phyloP scores from a whole-genome alignment of 192 early-diverging fungal genomes.

The Backusella morwellensis region DNA sequence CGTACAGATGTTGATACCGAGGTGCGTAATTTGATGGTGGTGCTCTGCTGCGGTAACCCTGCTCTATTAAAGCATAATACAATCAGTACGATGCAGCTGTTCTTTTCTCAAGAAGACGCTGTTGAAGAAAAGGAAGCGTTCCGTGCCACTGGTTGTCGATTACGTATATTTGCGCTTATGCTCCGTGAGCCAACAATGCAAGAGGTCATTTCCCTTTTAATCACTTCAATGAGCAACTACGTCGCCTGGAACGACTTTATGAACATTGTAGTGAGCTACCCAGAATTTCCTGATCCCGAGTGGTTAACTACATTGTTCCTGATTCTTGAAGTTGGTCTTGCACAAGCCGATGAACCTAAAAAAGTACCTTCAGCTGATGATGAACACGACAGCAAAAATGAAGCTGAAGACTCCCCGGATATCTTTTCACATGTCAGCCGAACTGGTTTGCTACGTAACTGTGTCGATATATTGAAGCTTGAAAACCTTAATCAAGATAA shows the following conservation, averaged over 20 bases:
- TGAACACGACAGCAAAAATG: conserved; percentile 25
- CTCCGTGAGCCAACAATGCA: conserved; percentile 58
- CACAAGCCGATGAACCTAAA: conserved; percentile 62
- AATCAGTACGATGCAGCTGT: background rate
- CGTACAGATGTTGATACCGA: conserved; percentile 63
- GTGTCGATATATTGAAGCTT: conserved; percentile 37
- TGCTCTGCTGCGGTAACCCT: conserved; percentile 34
- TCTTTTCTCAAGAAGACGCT: background rate
- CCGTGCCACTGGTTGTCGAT: background rate
- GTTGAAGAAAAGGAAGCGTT: background rate
- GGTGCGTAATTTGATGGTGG: conserved; percentile 60
- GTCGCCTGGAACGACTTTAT: background rate
- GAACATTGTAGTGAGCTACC: background rate
- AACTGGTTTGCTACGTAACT: conserved; percentile 35
- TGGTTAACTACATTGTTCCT: conserved; percentile 66
- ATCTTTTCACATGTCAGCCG: background rate
- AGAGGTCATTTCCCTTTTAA: conserved; percentile 31
- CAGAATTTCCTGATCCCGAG: conserved; percentile 24
- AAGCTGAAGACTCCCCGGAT: background rate
- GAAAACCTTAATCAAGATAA: conserved; percentile 44
- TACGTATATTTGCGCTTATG: conserved; percentile 37
- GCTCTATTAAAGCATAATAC: background rate
- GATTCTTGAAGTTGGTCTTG: conserved; percentile 62
- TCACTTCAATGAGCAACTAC: background rate
- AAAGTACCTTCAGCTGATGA: background rate